Percentiles rank a stretch among this genome's conserved stretches.
phyloP scores from a whole-genome alignment of 805 yeast genomes.

The Schizosaccharomyces japonicus region DNA sequence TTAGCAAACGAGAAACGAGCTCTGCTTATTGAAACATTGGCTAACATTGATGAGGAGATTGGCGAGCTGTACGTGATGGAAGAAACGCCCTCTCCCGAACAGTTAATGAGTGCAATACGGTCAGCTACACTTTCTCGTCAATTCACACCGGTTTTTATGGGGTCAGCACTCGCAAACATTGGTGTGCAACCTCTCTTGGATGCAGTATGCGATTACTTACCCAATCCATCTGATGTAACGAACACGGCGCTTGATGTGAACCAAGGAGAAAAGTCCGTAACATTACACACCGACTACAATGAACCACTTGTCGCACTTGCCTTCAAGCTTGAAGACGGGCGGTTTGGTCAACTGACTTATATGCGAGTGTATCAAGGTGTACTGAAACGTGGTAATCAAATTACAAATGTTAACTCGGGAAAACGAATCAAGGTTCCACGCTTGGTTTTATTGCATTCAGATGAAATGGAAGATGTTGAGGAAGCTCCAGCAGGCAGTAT shows the following conservation, averaged over 20 bases:
- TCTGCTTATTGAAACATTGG: conserved; percentile 69
- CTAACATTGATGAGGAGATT: conserved; percentile 94
- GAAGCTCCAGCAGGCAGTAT: conserved; percentile 96
- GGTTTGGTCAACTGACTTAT: conserved; percentile 91
- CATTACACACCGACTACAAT: conserved; percentile 43
- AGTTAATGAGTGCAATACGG: conserved; percentile 73
- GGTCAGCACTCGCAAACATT: conserved; percentile 89
- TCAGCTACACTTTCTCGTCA: conserved; percentile 84
- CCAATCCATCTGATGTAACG: conserved; percentile 80
- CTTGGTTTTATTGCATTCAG: conserved; percentile 93
- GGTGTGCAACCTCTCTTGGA: conserved; percentile 90
- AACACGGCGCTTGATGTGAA: conserved; percentile 64
- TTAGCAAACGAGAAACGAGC: conserved; percentile 79
- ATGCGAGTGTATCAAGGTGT: conserved; percentile 93
- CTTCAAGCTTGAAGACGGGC: conserved; percentile 96
- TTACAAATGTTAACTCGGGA: conserved; percentile 73
- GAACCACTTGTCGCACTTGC: conserved; percentile 89
- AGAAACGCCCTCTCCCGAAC: conserved; percentile 58
- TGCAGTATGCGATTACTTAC: conserved; percentile 85
- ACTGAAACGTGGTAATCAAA: conserved; percentile 69
- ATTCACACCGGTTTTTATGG: conserved; percentile 99
- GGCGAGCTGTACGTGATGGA: conserved; percentile 86
- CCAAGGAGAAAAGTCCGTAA: conserved; percentile 41
- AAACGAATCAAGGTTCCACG: conserved; percentile 83
- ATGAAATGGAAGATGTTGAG: conserved; percentile 93